Evolutionary conservation across 345 rosid genomes (phyloP).

Genomic region (Anastatica hierochuntica): DNA sequence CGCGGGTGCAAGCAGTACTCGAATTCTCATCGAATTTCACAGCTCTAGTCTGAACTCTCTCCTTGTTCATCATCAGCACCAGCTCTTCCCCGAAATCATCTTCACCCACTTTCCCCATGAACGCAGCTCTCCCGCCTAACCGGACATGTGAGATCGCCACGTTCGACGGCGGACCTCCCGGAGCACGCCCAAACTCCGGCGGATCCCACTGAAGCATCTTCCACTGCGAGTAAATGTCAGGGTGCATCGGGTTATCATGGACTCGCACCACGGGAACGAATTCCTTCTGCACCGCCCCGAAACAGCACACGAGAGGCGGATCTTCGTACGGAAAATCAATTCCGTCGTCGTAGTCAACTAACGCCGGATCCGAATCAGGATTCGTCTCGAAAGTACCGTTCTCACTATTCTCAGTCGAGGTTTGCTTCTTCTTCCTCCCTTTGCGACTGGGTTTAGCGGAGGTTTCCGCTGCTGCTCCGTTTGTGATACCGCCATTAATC

Average conservation of each 20-base stretch:
- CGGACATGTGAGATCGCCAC: conserved; percentile 83
- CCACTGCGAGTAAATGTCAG: conserved; percentile 82
- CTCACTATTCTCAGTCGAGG: conserved; percentile 10
- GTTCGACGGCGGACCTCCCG: conserved; percentile 77
- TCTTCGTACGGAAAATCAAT: conserved; percentile 58
- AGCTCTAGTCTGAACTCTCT: conserved; percentile 76
- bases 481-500: conserved; percentile 22
- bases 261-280: conserved; percentile 80
- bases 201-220: conserved; percentile 95
- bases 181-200: conserved; percentile 78
- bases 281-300: conserved; percentile 75
- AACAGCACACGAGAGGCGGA: conserved; percentile 85
- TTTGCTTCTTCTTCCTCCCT: conserved; percentile 47
- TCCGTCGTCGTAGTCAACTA: conserved; percentile 60
- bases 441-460: conserved; percentile 46
- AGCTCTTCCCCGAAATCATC: conserved; percentile 64
- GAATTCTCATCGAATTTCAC: conserved; percentile 50
- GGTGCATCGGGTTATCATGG: conserved; percentile 68
- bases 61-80: conserved; percentile 73
- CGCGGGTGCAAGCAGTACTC: conserved; percentile 53
- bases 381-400: conserved; percentile 12
- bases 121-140: conserved; percentile 85
- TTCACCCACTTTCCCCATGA: conserved; percentile 84
- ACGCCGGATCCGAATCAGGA: conserved; percentile 14
- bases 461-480: conserved; percentile 39